Conservation (phyloP, 768 basidiomycete genomes). For the Termitomyces sp. region DNA sequence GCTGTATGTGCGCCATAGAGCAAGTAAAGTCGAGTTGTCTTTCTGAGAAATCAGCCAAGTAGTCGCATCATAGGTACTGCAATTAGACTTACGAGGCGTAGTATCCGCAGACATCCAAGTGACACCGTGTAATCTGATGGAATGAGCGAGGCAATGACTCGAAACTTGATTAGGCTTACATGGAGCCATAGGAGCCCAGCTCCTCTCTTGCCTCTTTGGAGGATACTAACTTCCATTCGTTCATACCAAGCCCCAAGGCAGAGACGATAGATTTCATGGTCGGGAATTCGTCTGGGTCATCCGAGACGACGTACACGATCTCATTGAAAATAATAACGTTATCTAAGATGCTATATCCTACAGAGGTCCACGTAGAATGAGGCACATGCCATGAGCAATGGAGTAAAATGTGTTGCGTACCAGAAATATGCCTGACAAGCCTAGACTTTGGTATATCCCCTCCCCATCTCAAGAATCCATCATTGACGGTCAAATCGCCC, state of each 20-base stretch:
- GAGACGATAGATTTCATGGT: conserved; percentile 43
- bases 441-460: conserved; percentile 47
- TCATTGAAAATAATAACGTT: conserved; percentile 73
- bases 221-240: conserved; percentile 58
- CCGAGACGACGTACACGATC: conserved; percentile 69
- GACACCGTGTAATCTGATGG: conserved; percentile 54
- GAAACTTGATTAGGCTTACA: conserved; percentile 28
- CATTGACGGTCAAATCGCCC: conserved; percentile 36
- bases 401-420: conserved; percentile 27
- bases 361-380: not conserved
- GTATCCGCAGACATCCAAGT: conserved; percentile 61
- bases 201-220: conserved; percentile 37
- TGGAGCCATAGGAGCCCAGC: conserved; percentile 48
- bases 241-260: conserved; percentile 27
- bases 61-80: not conserved
- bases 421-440: conserved; percentile 61
- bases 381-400: not conserved
- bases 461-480: conserved; percentile 53
- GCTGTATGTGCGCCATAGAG: conserved; percentile 74
- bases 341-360: conserved; percentile 82
- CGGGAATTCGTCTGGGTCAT: conserved; percentile 59
- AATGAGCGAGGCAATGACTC: not conserved
- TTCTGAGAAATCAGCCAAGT: not conserved
- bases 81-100: conserved; percentile 34
- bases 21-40: conserved; percentile 69